phyloP scores from a whole-genome alignment of 345 rosid genomes.

The Mangifera indica region DNA sequence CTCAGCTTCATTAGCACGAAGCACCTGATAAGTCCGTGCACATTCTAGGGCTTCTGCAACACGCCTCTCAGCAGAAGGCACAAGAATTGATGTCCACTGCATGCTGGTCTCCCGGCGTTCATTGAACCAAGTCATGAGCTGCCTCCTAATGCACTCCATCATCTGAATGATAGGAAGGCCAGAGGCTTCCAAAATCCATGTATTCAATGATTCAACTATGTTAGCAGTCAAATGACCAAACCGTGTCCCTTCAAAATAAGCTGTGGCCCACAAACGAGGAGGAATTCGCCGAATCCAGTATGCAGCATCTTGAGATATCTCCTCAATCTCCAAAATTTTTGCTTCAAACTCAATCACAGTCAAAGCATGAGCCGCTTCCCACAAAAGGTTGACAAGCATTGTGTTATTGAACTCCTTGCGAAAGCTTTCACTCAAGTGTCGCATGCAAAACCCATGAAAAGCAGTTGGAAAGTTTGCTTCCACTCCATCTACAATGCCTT shows the following conservation, averaged over 20 bases:
- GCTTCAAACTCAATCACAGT: slow-evolving; percentile 91
- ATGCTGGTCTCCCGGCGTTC: slow-evolving; percentile 88
- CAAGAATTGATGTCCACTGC: slow-evolving; percentile 95
- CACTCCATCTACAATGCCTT: slow-evolving; percentile 87
- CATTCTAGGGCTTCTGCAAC: slow-evolving; percentile 87
- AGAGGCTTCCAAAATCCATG: slow-evolving; percentile 92
- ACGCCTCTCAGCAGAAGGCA: slow-evolving; percentile 86
- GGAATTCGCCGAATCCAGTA: slow-evolving; percentile 93
- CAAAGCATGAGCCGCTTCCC: slow-evolving; percentile 96
- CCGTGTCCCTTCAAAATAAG: slow-evolving; percentile 89
- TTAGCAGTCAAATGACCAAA: slow-evolving; percentile 92
- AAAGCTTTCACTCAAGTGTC: slow-evolving; percentile 91
- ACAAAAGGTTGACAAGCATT: slow-evolving; percentile 77
- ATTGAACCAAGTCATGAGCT: slow-evolving; percentile 97
- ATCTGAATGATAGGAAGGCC: slow-evolving; percentile 98
- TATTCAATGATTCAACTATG: slow-evolving; percentile 74
- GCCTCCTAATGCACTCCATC: slow-evolving; percentile 98
- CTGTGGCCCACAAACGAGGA: slow-evolving; percentile 94
- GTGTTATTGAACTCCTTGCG: slow-evolving; percentile 93
- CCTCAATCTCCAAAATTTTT: slow-evolving; percentile 83
- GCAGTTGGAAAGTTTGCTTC: slow-evolving; percentile 94
- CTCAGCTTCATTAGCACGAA: slow-evolving; percentile 90
- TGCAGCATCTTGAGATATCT: slow-evolving; percentile 89
- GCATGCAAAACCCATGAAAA: slow-evolving; percentile 96
- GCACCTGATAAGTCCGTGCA: slow-evolving; percentile 86